These are phyloP conservation scores for Yamadazyma sp. DNA, from an alignment of 805 yeast genomes.

Conservation along the genomic window DNA sequence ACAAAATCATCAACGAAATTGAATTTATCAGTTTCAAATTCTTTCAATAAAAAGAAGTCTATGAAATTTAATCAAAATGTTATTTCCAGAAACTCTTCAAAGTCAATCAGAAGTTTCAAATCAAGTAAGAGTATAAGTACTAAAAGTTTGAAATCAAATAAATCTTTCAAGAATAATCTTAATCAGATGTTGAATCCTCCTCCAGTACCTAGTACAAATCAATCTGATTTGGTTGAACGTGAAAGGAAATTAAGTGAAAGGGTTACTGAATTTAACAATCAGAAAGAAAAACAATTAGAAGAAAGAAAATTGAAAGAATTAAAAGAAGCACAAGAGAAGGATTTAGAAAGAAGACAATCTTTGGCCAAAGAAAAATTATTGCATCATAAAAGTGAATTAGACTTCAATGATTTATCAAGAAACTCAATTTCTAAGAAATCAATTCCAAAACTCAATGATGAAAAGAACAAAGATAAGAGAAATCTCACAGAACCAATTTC, in stretches of 20 bases:
- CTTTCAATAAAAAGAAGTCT: constrained; percentile 34
- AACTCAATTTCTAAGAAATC: neutral
- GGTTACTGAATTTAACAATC: neutral
- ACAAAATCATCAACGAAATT: constrained; percentile 21
- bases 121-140: constrained; percentile 1
- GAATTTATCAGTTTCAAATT: constrained; percentile 35
- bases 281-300: neutral
- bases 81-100: constrained; percentile 19
- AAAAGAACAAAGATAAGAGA: constrained; percentile 4
- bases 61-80: constrained; percentile 20
- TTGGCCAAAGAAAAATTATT: constrained; percentile 25
- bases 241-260: constrained; percentile 19
- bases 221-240: constrained; percentile 8
- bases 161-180: constrained; percentile 1
- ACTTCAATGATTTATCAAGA: neutral
- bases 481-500: constrained; percentile 29
- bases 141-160: constrained; percentile 4
- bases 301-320: too few species aligned
- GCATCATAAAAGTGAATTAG: constrained; percentile 15
- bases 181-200: neutral
- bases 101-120: constrained; percentile 1
- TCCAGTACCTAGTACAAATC: constrained; percentile 1
- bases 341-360: constrained; percentile 17
- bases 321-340: constrained; percentile 3
- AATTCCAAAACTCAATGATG: neutral